Evolutionary conservation across 2,329 filamentous ascomycete genomes (phyloP).

Genomic region (Ophiostoma pallidulum): DNA sequence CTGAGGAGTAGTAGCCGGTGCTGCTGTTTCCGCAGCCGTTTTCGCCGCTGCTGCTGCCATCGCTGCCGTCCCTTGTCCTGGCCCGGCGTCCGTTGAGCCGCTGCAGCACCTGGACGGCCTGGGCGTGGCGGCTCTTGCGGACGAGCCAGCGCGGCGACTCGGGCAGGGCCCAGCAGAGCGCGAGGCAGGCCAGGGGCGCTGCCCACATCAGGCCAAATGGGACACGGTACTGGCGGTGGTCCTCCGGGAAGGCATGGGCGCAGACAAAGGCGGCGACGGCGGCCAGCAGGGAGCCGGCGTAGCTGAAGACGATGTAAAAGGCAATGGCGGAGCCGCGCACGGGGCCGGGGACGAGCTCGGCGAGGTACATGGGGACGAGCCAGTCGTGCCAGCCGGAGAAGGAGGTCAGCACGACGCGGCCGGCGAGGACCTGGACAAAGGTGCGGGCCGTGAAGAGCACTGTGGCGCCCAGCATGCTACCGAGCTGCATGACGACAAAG

Average conservation of each 20-base stretch:
- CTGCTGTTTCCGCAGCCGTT: too few relatives aligned
- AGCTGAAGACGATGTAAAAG: slow-evolving; percentile 12
- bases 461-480: slow-evolving; percentile 9
- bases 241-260: slow-evolving; percentile 2
- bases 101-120: slow-evolving; percentile 6
- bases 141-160: slow-evolving; percentile 17
- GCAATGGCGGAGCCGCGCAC: slow-evolving; percentile 13
- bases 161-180: slow-evolving; percentile 11
- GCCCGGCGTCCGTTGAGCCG: slow-evolving; percentile 13
- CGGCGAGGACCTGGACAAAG: slow-evolving; percentile 12
- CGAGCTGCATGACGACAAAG: slow-evolving; percentile 15
- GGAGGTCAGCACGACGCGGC: slow-evolving; percentile 13
- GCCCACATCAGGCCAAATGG: slow-evolving; percentile 13
- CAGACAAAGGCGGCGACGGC: slow-evolving; percentile 7
- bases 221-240: slow-evolving; percentile 10
- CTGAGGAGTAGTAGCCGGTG: slow-evolving; percentile 11
- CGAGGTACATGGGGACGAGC: slow-evolving; percentile 17
- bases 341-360: slow-evolving; percentile 15
- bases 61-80: too few relatives aligned
- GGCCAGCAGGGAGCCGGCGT: slow-evolving; percentile 10
- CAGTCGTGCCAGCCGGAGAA: slow-evolving; percentile 16
- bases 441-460: slow-evolving; percentile 12
- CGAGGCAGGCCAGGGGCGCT: slow-evolving; percentile 7
- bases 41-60: too few relatives aligned
- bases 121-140: slow-evolving; percentile 8